phyloP scores from a whole-genome alignment of 345 rosid genomes.

The Heritiera fomes region DNA sequence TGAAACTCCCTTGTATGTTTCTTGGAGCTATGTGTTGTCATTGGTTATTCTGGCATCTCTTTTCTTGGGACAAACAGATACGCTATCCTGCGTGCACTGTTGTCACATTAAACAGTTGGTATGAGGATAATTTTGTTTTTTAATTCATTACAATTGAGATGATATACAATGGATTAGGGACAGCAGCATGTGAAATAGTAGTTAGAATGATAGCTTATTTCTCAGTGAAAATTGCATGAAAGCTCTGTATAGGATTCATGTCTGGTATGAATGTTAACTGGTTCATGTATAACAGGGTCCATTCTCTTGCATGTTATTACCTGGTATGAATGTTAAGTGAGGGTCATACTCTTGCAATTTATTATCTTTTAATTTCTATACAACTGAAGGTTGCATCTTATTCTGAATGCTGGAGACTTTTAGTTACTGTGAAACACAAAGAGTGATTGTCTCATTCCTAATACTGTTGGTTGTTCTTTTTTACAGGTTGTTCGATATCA shows the following conservation, averaged over 20 bases:
- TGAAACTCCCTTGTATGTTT: not conserved
- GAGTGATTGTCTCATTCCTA: constrained; percentile 4
- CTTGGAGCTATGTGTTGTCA: not conserved
- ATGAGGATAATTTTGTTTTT: not conserved
- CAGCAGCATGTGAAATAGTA: not conserved
- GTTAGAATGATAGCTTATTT: not conserved
- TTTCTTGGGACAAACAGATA: not conserved
- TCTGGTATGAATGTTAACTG: not conserved
- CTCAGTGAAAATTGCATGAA: not conserved
- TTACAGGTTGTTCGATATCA: constrained; percentile 92
- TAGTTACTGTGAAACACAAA: not conserved
- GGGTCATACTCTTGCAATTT: not conserved
- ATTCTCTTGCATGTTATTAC: not conserved
- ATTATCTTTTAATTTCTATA: not conserved
- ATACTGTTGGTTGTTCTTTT: constrained; percentile 18
- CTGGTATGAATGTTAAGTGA: not conserved
- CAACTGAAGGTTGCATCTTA: not conserved
- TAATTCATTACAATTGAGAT: not conserved
- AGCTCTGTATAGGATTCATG: not conserved
- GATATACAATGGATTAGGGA: not conserved
- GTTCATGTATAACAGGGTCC: not conserved
- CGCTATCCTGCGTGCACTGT: too few relatives aligned
- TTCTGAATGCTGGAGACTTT: not conserved
- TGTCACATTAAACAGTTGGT: not conserved
- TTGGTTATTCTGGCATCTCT: not conserved